A percentile compares a stretch with the other conserved stretches of the same genome.
These are phyloP conservation scores for Chenopodium formosanum DNA, from an alignment of 148 eudicot species.

Conservation along the genomic window DNA sequence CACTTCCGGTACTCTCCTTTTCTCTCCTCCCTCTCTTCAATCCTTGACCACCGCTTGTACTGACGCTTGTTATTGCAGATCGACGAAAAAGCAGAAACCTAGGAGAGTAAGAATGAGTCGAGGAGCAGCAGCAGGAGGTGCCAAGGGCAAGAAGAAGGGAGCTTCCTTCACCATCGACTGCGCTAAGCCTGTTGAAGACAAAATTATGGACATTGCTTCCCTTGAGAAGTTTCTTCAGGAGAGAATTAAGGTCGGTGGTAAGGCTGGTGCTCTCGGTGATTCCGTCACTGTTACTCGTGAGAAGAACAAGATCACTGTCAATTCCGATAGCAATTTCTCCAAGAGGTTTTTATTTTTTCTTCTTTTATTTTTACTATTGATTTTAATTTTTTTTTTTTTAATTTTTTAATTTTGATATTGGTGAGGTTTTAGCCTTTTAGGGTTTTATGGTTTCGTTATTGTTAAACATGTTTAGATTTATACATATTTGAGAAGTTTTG, in stretches of 20 bases:
- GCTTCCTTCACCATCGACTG: slow-evolving; percentile 60
- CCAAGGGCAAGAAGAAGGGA: slow-evolving; percentile 65
- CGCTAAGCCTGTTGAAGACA: slow-evolving; percentile 69
- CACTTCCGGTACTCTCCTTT: too few relatives aligned
- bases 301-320: slow-evolving; percentile 47
- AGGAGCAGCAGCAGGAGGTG: slow-evolving; percentile 38
- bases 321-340: slow-evolving; percentile 45
- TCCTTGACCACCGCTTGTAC: too few relatives aligned
- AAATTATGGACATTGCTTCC: slow-evolving; percentile 77
- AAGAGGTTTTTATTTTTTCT: slow-evolving; percentile 39
- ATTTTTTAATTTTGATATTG: too few relatives aligned
- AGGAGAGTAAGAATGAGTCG: slow-evolving; percentile 40
- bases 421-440: too few relatives aligned
- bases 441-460: too few relatives aligned
- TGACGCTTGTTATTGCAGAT: too few relatives aligned
- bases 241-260: slow-evolving; percentile 70
- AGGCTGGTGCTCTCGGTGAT: slow-evolving; percentile 70
- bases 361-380: too few relatives aligned
- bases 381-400: too few relatives aligned
- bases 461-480: too few relatives aligned
- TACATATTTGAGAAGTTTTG: too few relatives aligned
- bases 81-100: too few relatives aligned
- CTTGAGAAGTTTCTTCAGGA: slow-evolving; percentile 76
- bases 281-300: slow-evolving; percentile 60
- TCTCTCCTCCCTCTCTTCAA: too few relatives aligned